Base-by-base conservation (phyloP, 2,329 filamentous ascomycete genomes). In the Periconia sp. region DNA sequence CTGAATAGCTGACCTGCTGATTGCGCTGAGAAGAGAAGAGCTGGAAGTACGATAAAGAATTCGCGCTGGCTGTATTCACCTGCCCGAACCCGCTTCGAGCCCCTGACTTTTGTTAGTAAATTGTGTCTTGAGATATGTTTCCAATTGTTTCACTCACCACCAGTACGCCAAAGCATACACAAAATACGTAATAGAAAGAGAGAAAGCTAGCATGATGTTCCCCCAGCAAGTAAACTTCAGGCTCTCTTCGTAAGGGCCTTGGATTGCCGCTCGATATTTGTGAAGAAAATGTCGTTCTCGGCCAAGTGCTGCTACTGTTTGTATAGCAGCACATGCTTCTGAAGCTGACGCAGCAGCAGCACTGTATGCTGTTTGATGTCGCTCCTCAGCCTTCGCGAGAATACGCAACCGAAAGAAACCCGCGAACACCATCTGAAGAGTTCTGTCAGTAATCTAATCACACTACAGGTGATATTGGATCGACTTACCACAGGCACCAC, bases 291-390 rank as follows among this genome's bases (percentile, higher is more conserved):
- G 66, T 7, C 67, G 59, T 54, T 79, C 76, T 7, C 76, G 64
- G 7, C 76, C 74, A 11, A 79, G 72, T 1, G 75, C 70, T 2
- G 76, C 73, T 14, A 79, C 80, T 27, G 87, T 89, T 60, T 85
- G 84, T 70, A 88, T 86, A 1, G 82, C 83, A 49, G 83, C 81
- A 47, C 87, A 85, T 1, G 86, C 86, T 60, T 91, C 87, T 6
- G 85, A 84, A 1, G 86, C 86, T 48, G 90, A 81, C 6, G 82
- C 80, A 15, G 86, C 82, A 1, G 87, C 85, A 42, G 81, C 80
- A 7, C 82, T 80, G 60, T 87, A 90, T 2, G 87, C 85, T 20
- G 81, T 82, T 41, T 85, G 82, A 59, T 89, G 85, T 14, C 82
- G 81, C 51, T 82, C 79, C 56, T 89, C 84, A 45, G 87, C 85